A percentile compares a stretch with the other conserved stretches of the same genome.
phyloP scores from a whole-genome alignment of 2,329 filamentous ascomycete species.

The Stemphylium lycopersici region DNA sequence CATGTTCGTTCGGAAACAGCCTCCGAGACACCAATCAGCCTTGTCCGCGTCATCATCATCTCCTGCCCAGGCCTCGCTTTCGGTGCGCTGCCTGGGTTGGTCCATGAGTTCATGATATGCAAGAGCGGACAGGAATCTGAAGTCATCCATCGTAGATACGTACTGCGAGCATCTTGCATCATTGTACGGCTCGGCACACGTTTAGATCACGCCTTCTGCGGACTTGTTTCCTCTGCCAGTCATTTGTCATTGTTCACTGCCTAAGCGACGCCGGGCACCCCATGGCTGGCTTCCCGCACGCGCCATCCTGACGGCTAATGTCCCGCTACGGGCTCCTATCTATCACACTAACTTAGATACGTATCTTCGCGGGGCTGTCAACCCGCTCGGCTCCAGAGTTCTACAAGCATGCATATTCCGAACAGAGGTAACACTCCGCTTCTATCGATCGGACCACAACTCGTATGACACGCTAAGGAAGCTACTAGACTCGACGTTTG shows the following conservation, averaged over 20 bases:
- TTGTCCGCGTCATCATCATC: neutral
- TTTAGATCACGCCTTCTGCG: neutral
- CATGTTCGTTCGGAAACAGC: neutral
- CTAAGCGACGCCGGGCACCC: neutral
- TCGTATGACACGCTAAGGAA: neutral
- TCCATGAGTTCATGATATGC: slow-evolving; percentile 1
- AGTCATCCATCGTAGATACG: neutral
- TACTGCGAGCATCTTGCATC: neutral
- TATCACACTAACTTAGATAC: neutral
- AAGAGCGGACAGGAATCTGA: neutral
- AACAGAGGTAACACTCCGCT: neutral
- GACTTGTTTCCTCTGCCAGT: neutral
- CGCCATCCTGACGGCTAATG: neutral
- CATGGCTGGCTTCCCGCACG: neutral
- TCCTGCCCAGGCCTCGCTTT: neutral
- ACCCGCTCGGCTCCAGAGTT: neutral
- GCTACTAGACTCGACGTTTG: neutral
- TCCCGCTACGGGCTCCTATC: neutral
- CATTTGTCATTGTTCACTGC: neutral
- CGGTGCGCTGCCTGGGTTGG: neutral
- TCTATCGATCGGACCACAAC: neutral
- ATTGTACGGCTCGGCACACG: neutral
- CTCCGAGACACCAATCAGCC: neutral
- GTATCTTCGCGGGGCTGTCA: neutral
- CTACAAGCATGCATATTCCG: neutral